phyloP scores from a whole-genome alignment of 805 yeast species.

The Candida loeiensis region DNA sequence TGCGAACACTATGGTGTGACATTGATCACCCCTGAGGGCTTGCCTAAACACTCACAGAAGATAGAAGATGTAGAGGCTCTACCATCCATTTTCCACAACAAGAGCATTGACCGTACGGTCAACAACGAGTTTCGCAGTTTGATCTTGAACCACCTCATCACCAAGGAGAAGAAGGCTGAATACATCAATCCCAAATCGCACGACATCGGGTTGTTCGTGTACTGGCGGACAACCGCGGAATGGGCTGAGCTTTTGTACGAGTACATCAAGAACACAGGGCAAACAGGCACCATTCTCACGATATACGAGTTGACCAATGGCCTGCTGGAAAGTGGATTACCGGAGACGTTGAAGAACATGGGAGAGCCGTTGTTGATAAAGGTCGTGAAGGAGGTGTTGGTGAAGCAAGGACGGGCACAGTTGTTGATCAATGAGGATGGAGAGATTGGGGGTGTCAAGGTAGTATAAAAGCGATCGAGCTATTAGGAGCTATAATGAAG shows the following conservation, averaged over 20 bases:
- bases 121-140: slow-evolving; percentile 52
- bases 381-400: slow-evolving; percentile 53
- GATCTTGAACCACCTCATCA: slow-evolving; percentile 56
- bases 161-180: slow-evolving; percentile 50
- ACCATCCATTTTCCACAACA: slow-evolving; percentile 49
- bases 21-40: slow-evolving; percentile 28
- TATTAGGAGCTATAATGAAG: no score
- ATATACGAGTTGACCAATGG: slow-evolving; percentile 67
- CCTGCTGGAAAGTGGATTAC: slow-evolving; percentile 53
- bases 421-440: slow-evolving; percentile 65
- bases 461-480: no score
- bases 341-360: slow-evolving; percentile 60
- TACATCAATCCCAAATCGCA: slow-evolving; percentile 48
- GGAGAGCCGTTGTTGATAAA: slow-evolving; percentile 52
- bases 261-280: slow-evolving; percentile 66
- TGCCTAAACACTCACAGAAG: slow-evolving; percentile 25
- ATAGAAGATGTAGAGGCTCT: slow-evolving; percentile 12
- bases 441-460: slow-evolving; percentile 74
- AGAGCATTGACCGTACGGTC: slow-evolving; percentile 48
- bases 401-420: slow-evolving; percentile 69
- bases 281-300: slow-evolving; percentile 71
- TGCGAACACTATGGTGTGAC: slow-evolving; percentile 51
- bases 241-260: slow-evolving; percentile 37
- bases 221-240: slow-evolving; percentile 53
- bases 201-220: slow-evolving; percentile 65